Base-by-base conservation (phyloP, 495 filamentous ascomycete species). In the Bombardia bombarda region DNA sequence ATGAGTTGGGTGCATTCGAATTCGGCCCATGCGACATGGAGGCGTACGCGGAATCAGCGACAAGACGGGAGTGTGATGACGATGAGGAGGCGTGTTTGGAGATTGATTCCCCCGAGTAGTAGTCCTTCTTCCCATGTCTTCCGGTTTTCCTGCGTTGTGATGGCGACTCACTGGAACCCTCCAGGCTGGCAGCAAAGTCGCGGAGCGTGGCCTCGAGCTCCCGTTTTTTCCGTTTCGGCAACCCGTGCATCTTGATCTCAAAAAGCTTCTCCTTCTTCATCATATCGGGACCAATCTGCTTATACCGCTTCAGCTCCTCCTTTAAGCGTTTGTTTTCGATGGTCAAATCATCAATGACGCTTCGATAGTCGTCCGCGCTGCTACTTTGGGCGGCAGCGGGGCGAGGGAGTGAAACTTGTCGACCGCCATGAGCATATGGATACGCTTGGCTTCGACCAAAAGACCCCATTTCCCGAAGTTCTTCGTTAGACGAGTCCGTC, bases 1-100 rank as follows among this genome's bases (percentile, higher is more conserved):
- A 61, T 0, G 67, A 60, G 37, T 67, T 61, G 2, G 67, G 49
- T 1, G 45, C 55, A 19, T 58, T 36, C 9, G 55, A 55, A 35
- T 49, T 56, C 3, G 43, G 68, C 0, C 76, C 78, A 3, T 62
- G 69, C 4, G 83, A 82, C 68, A 85, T 76, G 22, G 85, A 87
- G 5, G 75, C 81, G 62, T 88, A 87, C 5, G 77, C 85, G 7
- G 85, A 88, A 50, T 88, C 84, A n/a, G n/a, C n/a, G 6, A 79
- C 66, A 10, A 69, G 71, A 40, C 69, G 72, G 12, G 69, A 72
- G 32, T 68, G 65, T 1, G 79, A 80, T 8, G 77, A 70, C 0
- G 68, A 66, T 1, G 70, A 74, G 0, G 70, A 69, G 7, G 64
- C 49, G 32, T 73, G 63, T 38, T 74, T 73, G 8, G 65, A 68